Base-by-base conservation (phyloP, 805 yeast species). In the Candida sanyiensis region DNA sequence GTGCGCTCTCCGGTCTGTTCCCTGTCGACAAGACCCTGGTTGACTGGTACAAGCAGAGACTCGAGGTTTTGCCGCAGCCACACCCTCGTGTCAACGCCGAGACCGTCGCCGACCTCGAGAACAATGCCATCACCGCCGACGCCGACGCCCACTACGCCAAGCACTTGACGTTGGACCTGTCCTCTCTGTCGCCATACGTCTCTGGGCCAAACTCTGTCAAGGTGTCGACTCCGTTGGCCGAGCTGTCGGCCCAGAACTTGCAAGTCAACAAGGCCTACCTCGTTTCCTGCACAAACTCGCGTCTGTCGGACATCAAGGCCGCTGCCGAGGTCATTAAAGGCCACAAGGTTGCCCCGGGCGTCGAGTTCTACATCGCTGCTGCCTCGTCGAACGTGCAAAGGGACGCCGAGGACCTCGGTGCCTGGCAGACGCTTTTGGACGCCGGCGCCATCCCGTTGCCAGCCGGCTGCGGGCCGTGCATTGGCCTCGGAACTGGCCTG, bases 391-490 rank as follows among this genome's bases (percentile, higher is more conserved):
- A 80, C 53, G 97, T 93, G 27, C 96, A 90, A 67, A 73, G 74
- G 51, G 96, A 89, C 51, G 98, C 98, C 33, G 95, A 84, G 65
- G 74, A 77, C 25, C 67, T 64, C 31, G 98, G 99, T 40, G 94
- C 95, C 12, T 94, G 99, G 98, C 73, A 88, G 53, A 77, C 77
- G 16, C 71, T 93, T 42, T 55, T 93, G 34, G 90, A 81, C 40
- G 96, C 97, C 8, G 99, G 99, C 38, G 95, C 96, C 43, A 84
- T 68, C 52, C 86, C 96, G 25, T 75, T 93, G 51, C 97, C 97
- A 16, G 95, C 98, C 12, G 99, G 99, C 17, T 93, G 99, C 68
- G 99, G 99, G 33, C 99, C 99, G 18, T 93, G 99, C 69, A 93
- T 93, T 57, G 99, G 99, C 26, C 70, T 93, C 40, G 99, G 99